phyloP scores from a whole-genome alignment of 2,329 filamentous ascomycete genomes.

The Drechslera avenae region DNA sequence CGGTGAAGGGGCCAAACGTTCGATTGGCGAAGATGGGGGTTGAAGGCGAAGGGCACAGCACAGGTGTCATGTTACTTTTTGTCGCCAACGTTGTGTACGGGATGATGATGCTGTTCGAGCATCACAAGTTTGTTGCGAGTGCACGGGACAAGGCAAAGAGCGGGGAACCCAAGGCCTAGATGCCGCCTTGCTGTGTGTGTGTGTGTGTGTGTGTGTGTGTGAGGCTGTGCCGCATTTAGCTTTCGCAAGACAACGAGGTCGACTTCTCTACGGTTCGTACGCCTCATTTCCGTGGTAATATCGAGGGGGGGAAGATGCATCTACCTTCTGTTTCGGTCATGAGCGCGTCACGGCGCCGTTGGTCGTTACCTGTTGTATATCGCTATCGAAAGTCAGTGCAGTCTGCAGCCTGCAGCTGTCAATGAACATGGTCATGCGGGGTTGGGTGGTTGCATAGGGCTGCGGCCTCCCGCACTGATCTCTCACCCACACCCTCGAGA shows the following conservation, averaged over 20 bases:
- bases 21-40: constrained; percentile 13
- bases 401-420: background rate
- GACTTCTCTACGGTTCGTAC: background rate
- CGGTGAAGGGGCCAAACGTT: constrained; percentile 14
- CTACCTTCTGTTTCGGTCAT: background rate
- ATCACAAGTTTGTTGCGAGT: constrained; percentile 4
- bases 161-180: background rate
- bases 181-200: too few species aligned
- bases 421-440: background rate
- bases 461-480: background rate
- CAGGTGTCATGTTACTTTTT: constrained; percentile 9
- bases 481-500: too few species aligned
- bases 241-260: too few species aligned
- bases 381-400: background rate
- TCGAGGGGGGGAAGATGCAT: background rate
- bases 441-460: background rate
- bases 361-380: background rate
- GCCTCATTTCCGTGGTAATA: constrained; percentile 4
- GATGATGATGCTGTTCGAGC: constrained; percentile 11
- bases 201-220: too few species aligned
- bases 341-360: background rate
- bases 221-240: background rate
- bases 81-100: constrained; percentile 2
- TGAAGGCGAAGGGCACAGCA: constrained; percentile 4
- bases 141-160: background rate